Evolutionary conservation across 495 filamentous ascomycete species (phyloP), one percentile per base, ranked within the genome.

Genomic region (Delitschia confertaspora): DNA sequence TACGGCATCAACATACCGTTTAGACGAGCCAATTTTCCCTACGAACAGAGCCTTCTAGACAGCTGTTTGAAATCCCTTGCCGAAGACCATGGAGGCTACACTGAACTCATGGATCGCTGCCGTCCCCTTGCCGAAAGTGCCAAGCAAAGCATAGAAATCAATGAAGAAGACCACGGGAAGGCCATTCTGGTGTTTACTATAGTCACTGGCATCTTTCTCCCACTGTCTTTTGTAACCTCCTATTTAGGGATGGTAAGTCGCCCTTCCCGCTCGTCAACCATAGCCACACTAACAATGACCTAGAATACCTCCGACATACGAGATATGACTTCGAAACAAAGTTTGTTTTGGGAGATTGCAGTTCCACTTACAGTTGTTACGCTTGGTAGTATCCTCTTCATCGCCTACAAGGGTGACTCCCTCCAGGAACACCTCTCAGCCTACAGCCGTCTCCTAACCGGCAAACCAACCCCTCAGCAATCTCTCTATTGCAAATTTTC

Each of bases 271-370:
- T n/a, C 35, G 65, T 40, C 64, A 8, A 47, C 51, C 33, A 51
- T 67, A 6, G 57, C 58, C 3, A 64, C 65, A 56, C 38, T 67
- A 8, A 65, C 38, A 59, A 61, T 22, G 58, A 58, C 33, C 62
- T 65, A 29, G n/a, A 60, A 60, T 24, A 51, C 49, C 6, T 31
- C 26, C 16, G 57, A 60, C 31, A 55, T 60, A n/a, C 38, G 57
- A 14, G 44, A 52, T 18, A 57, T 55, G 53, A 36, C 37, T n/a
- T 42, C 32, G n/a, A 49, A 42, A 13, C 57, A 60, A 48, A 29
- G 33, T 0, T 29, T 57, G 17, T 60, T 60, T 32, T 60, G 57
- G 57, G 45, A 33, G n/a, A 55, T 60, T 25, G 57, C 49, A 2
- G 10, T 60, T 18, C 57, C 57, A 6, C 46, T 60, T 2, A 57